Evolutionary conservation across 192 early-diverging fungal species (phyloP), one percentile per base, ranked within the genome.

Genomic region (Podila horticola): DNA sequence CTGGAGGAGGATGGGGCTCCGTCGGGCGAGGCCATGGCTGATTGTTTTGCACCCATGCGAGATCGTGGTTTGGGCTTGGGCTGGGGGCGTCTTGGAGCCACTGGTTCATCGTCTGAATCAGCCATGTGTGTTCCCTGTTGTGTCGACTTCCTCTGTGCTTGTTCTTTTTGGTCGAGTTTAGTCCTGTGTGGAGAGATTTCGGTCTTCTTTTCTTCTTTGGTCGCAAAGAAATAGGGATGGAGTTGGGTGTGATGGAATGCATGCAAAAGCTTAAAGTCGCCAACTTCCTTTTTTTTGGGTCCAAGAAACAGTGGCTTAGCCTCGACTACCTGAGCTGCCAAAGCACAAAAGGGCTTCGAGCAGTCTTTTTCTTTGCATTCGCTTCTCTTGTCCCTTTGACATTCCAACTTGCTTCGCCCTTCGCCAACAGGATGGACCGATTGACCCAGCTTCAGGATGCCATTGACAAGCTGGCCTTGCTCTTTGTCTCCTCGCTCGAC

Each of bases 361-460:
- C 50, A 19, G 3, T 50, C 8, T 50, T 50, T 50, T 60, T 49
- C 17, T 59, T 31, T 28, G 28, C 57, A 17, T 65, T 41, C 10
- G 5, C 31, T 9, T 49, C 24, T 15, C 20, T 9, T 15, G 28
- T n/a, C 49, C 62, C 2, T 31, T 41, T 29, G 22, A 26, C 52
- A 55, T 24, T 55, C 24, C 52, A 20, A 36, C 52, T 24, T 24
- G 24, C 52, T 55, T 24, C n/a, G 24, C n/a, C 20, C 9, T 11
- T 36, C 34, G 34, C 34, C 2, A 55, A 55, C 52, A 55, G 34
- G 63, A 88, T 88, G 87, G 87, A 88, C 83, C 70, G 87, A 62
- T 67, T 88, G 36, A 88, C 87, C 3, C 87, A 88, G 66, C 62
- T 88, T 12, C 87, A 88, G 62, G 84, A 88, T 84, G 82, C 87